Evolutionary conservation across 106 monocot species (phyloP).

Genomic region (Dendrobium nobile): DNA sequence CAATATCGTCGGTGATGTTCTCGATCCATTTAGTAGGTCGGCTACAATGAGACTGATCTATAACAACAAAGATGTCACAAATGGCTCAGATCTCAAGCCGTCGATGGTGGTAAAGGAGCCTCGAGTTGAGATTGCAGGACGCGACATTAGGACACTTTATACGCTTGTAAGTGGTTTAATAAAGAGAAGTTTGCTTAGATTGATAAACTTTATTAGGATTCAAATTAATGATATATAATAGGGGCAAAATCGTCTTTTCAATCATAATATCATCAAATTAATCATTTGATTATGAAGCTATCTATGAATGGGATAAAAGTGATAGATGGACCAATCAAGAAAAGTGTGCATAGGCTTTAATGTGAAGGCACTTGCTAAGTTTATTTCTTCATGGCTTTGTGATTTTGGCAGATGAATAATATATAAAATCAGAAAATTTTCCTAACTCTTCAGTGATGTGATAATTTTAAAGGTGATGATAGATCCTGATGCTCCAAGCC

Average conservation of each 20-base stretch:
- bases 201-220: background rate
- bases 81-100: conserved; percentile 60
- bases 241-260: background rate
- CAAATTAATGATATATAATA: background rate
- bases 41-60: conserved; percentile 44
- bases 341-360: background rate
- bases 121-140: conserved; percentile 43
- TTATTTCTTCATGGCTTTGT: too few relatives aligned
- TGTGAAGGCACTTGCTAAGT: background rate
- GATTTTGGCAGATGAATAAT: too few relatives aligned
- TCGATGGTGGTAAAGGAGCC: conserved; percentile 43
- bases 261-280: background rate
- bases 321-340: background rate
- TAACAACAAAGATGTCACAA: conserved; percentile 55
- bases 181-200: background rate
- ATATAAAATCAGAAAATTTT: background rate
- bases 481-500: conserved; percentile 61
- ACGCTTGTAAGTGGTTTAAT: conserved; percentile 50
- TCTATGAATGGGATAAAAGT: background rate
- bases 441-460: background rate
- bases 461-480: conserved; percentile 42
- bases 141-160: conserved; percentile 41
- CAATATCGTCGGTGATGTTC: conserved; percentile 54
- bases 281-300: background rate
- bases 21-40: conserved; percentile 53